Evolutionary conservation across 352 stramenopile genomes (phyloP).

Genomic region (Phytophthora sansomeana): DNA sequence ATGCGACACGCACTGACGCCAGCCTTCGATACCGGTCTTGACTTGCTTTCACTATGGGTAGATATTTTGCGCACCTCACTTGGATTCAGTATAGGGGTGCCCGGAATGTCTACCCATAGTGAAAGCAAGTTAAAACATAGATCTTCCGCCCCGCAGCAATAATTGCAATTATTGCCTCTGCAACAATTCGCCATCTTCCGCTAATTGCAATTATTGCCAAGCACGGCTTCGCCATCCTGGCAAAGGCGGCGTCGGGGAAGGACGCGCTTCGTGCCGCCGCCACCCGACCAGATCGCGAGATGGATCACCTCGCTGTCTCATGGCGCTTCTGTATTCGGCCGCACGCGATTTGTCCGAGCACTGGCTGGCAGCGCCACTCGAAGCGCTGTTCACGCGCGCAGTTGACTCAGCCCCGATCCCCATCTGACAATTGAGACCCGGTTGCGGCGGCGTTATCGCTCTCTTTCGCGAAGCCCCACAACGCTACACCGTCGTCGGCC

Average conservation of each 20-base stretch:
- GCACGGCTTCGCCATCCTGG: no score
- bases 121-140: no score
- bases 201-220: no score
- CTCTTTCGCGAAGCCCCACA: conserved; percentile 25
- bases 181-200: no score
- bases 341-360: conserved; percentile 19
- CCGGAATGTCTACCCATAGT: no score
- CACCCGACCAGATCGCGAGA: conserved; percentile 18
- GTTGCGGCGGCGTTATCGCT: neutral
- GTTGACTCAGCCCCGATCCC: neutral
- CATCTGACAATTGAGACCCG: neutral
- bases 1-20: conserved; percentile 35
- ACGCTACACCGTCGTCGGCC: neutral
- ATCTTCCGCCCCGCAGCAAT: neutral
- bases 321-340: neutral
- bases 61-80: no score
- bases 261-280: conserved; percentile 1
- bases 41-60: no score
- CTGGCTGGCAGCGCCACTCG: conserved; percentile 1
- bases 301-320: conserved; percentile 17
- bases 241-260: conserved; percentile 1
- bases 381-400: conserved; percentile 12
- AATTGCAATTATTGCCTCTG: no score
- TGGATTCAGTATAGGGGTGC: no score
- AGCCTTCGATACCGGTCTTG: no score